Percentiles rank a stretch among this genome's conserved stretches.
Conservation (phyloP, 805 yeast species). For the Barnettozyma botsteinii region DNA sequence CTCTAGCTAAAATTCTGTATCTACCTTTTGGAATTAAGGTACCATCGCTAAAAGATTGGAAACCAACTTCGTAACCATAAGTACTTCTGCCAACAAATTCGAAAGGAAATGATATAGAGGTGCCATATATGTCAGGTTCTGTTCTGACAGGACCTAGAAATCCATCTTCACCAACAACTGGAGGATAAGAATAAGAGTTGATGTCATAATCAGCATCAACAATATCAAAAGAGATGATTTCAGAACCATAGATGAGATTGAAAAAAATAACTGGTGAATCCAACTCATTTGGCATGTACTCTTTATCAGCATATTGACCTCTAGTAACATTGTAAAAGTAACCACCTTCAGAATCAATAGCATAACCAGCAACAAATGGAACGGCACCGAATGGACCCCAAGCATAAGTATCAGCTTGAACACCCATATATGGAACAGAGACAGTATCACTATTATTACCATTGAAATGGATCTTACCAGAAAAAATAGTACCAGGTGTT, state of each 20-base stretch:
- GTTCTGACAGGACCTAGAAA: constrained; percentile 8
- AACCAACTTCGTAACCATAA: neutral
- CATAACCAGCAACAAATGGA: constrained; percentile 8
- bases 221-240: constrained; percentile 11
- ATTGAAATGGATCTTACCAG: constrained; percentile 11
- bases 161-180: constrained; percentile 11
- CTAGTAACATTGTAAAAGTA: constrained; percentile 8
- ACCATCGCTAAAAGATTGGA: constrained; percentile 11
- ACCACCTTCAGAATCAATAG: neutral
- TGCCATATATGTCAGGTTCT: constrained; percentile 3
- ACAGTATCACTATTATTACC: constrained; percentile 16
- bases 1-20: constrained; percentile 10
- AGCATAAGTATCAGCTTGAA: constrained; percentile 8
- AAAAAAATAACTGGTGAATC: constrained; percentile 9
- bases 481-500: constrained; percentile 9
- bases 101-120: constrained; percentile 6
- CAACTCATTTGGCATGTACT: constrained; percentile 1
- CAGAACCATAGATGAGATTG: constrained; percentile 12
- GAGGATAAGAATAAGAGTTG: constrained; percentile 5
- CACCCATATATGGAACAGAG: constrained; percentile 17
- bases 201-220: constrained; percentile 14
- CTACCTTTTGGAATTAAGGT: constrained; percentile 9
- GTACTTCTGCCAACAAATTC: constrained; percentile 1
- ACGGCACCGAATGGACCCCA: constrained; percentile 9
- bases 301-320: neutral